Percentiles rank a stretch among this genome's conserved stretches.
These are phyloP conservation scores for Amanita subjunquillea DNA, from an alignment of 768 basidiomycete species.

Conservation along the genomic window DNA sequence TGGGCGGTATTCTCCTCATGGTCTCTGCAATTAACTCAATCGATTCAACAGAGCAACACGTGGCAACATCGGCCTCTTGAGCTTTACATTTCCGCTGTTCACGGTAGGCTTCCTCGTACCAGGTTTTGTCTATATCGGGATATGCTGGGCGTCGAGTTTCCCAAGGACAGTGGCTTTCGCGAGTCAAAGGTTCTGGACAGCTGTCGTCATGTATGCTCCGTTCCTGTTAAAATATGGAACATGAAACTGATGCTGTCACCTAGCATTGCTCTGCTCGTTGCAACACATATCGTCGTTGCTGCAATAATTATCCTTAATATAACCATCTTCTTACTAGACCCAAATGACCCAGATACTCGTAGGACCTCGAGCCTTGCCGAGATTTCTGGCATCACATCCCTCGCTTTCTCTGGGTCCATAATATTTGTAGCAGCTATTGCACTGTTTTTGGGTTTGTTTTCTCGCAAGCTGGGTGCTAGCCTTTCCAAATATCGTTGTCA, in stretches of 20 bases:
- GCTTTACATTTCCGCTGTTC: slow-evolving; percentile 18
- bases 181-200: slow-evolving; percentile 15
- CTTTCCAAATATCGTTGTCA: neutral
- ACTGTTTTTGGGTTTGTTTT: neutral
- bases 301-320: slow-evolving; percentile 13
- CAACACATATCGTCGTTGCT: slow-evolving; percentile 10
- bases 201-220: slow-evolving; percentile 7
- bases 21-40: neutral
- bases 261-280: slow-evolving; percentile 8
- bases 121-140: slow-evolving; percentile 10
- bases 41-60: slow-evolving; percentile 9
- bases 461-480: neutral
- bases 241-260: neutral
- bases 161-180: slow-evolving; percentile 13
- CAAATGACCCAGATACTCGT: neutral
- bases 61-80: slow-evolving; percentile 16
- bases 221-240: neutral
- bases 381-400: neutral
- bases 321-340: slow-evolving; percentile 13
- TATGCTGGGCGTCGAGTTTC: slow-evolving; percentile 12
- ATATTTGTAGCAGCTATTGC: neutral
- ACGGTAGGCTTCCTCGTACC: slow-evolving; percentile 16
- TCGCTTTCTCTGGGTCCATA: neutral
- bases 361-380: neutral
- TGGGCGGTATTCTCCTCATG: slow-evolving; percentile 1